Base-by-base conservation (phyloP, 345 rosid genomes). In the Eucalyptus erythrocorys region DNA sequence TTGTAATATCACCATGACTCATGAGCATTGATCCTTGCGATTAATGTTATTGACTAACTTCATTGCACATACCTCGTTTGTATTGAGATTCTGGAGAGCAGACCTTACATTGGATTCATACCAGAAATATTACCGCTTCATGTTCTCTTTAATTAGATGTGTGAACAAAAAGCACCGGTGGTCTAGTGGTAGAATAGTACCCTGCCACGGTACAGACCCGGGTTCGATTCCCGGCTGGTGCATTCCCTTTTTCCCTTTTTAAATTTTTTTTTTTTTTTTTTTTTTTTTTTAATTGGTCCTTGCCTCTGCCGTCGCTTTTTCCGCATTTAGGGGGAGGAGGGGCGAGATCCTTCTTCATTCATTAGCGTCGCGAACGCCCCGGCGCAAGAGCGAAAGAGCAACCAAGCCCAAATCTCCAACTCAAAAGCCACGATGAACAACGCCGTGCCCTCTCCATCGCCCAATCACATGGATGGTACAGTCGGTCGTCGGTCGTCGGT, bases 151-250 rank as follows among this genome's bases (percentile, higher is more conserved):
- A n/a, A n/a, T n/a, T n/a, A n/a, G n/a, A 22, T 0, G 0, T 24
- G 0, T 1, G 10, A 43, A 17, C 13, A 0, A 7, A 7, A 2
- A 3, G 95, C 97, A 93, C 97, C 98, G 93, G 95, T 94, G 95
- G 97, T 94, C 96, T 95, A 93, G 95, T 93, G 95, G 95, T 95
- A 96, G 96, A 95, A 95, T 95, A 95, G 95, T 93, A 95, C 93
- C 94, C 92, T 95, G 93, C 94, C 93, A 93, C 93, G 92, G 96
- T 95, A 93, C 93, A 92, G 95, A 93, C 95, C 97, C 94, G 93
- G 94, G 97, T 94, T 95, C 95, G 94, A 94, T 91, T 89, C 91
- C 93, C 93, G 92, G 91, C 94, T 93, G 94, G 95, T 92, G 95
- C 95, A 86, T 84, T 24, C 8, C 13, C 2, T 0, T 19, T 48